Percentiles rank a stretch among this genome's conserved stretches.
Evolutionary conservation across 257 asterid species (phyloP).

Genomic region (Solanum boliviense): DNA sequence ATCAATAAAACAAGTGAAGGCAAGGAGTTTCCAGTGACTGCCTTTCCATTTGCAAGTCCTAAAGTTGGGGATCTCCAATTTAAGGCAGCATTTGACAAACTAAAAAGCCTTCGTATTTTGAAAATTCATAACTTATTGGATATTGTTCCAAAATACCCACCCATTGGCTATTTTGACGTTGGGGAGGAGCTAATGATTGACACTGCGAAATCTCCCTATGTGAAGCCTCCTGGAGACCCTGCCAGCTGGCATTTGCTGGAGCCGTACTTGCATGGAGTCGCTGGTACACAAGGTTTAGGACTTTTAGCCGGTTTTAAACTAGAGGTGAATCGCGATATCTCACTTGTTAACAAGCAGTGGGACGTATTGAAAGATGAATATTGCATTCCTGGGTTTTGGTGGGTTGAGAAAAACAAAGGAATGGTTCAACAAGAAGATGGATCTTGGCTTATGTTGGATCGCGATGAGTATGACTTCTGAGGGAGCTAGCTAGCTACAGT

Average conservation of each 20-base stretch:
- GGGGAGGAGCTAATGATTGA: conserved; percentile 57
- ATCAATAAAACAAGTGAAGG: conserved; percentile 33
- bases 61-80: conserved; percentile 49
- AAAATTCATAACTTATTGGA: conserved; percentile 42
- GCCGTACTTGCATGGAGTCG: conserved; percentile 65
- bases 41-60: conserved; percentile 56
- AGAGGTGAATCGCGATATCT: conserved; percentile 37
- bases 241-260: conserved; percentile 50
- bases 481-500: neutral
- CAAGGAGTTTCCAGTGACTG: conserved; percentile 53
- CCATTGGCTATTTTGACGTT: conserved; percentile 36
- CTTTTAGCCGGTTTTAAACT: conserved; percentile 18
- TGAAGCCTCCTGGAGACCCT: conserved; percentile 40
- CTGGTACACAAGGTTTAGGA: conserved; percentile 49
- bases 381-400: conserved; percentile 49
- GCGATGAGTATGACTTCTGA: conserved; percentile 9
- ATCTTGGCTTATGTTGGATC: conserved; percentile 59
- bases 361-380: conserved; percentile 43
- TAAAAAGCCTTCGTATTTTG: conserved; percentile 19
- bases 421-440: conserved; percentile 78
- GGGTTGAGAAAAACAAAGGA: conserved; percentile 52
- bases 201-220: conserved; percentile 33
- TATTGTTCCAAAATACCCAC: conserved; percentile 48
- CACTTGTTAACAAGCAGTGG: conserved; percentile 44
- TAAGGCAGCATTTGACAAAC: neutral